Conservation (phyloP, 345 rosid genomes). For the Eutrema heterophyllum region DNA sequence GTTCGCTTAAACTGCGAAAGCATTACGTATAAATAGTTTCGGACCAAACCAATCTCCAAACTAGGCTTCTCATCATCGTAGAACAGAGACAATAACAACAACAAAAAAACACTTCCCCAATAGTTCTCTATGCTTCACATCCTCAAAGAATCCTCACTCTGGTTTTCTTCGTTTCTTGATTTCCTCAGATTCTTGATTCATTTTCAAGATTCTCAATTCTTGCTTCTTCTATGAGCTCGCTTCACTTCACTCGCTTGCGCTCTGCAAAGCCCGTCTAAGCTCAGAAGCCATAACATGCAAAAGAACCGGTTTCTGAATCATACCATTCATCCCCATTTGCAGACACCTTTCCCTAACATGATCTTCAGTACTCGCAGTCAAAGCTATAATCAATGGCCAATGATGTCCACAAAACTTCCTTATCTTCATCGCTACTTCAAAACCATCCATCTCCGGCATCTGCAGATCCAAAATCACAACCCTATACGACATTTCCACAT, state of each 20-base stretch:
- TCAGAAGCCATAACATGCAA: conserved; percentile 78
- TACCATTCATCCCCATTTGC: conserved; percentile 80
- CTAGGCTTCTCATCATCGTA: conserved; percentile 19
- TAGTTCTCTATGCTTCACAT: conserved; percentile 11
- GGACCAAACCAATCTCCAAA: conserved; percentile 1
- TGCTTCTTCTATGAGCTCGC: neutral
- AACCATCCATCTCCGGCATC: conserved; percentile 94
- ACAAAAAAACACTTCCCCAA: neutral
- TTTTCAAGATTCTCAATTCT: conserved; percentile 10
- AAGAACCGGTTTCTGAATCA: conserved; percentile 84
- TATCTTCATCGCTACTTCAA: conserved; percentile 80
- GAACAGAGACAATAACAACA: conserved; percentile 3
- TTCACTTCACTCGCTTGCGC: conserved; percentile 45
- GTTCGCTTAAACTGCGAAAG: conserved; percentile 8
- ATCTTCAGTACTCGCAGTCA: conserved; percentile 88
- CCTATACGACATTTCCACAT: conserved; percentile 51
- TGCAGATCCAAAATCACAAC: conserved; percentile 77
- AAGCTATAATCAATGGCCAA: conserved; percentile 83
- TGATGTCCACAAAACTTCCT: conserved; percentile 67
- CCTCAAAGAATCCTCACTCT: neutral
- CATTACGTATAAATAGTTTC: conserved; percentile 25
- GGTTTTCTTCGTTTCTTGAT: conserved; percentile 2
- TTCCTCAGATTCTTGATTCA: neutral
- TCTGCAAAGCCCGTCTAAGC: conserved; percentile 64
- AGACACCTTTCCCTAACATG: conserved; percentile 65